Evolutionary conservation across 176 grass and related monocot species (phyloP).

Genomic region (Zea luxurians): DNA sequence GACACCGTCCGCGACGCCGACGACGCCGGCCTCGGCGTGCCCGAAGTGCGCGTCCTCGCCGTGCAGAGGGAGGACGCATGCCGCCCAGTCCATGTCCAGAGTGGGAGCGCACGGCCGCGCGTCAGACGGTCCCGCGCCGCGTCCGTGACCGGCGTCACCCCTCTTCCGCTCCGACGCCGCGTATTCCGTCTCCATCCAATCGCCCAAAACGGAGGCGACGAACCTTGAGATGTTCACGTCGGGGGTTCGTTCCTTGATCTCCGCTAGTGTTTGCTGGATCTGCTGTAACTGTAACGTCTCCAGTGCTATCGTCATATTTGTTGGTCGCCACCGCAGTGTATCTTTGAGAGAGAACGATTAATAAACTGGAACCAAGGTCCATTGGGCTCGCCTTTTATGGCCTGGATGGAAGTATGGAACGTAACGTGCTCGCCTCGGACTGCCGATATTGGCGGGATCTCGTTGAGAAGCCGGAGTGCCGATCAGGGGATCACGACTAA

Average conservation of each 20-base stretch:
- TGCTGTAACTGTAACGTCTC: not conserved
- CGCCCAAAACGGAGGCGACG: not conserved
- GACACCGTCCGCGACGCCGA: conserved; percentile 48
- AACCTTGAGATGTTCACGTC: not conserved
- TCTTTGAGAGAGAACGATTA: too few species aligned
- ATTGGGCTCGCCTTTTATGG: too few species aligned
- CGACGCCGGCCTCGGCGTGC: not conserved
- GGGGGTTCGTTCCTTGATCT: conserved; percentile 26
- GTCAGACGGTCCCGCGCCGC: not conserved
- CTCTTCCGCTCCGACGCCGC: not conserved
- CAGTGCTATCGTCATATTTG: not conserved
- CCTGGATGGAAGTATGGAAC: too few species aligned
- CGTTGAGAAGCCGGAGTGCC: too few species aligned
- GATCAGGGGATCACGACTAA: too few species aligned
- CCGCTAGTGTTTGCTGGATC: conserved; percentile 26
- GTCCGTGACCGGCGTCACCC: too few species aligned
- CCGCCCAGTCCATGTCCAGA: conserved; percentile 21
- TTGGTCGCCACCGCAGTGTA: not conserved
- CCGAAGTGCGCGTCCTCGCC: conserved; percentile 47
- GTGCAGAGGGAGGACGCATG: conserved; percentile 15
- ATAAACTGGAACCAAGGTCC: too few species aligned
- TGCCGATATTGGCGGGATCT: too few species aligned
- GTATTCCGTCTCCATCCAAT: not conserved
- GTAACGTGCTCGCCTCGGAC: too few species aligned
- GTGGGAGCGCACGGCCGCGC: not conserved